Conservation (phyloP, 2,329 filamentous ascomycete genomes). For the Penicillium sp. region DNA sequence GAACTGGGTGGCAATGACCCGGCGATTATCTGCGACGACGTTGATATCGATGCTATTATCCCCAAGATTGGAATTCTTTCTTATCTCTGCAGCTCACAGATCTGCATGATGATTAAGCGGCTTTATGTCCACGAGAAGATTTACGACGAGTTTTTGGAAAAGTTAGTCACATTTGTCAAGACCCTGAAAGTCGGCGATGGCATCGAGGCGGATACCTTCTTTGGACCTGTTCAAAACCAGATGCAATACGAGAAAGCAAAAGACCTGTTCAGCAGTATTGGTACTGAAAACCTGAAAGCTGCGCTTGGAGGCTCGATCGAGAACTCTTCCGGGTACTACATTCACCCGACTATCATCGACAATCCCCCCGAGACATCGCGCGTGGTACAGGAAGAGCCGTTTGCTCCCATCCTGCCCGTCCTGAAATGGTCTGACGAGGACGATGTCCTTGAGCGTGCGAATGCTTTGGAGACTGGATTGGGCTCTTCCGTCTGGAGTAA, state of each 20-base stretch:
- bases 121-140: conserved; percentile 62
- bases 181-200: conserved; percentile 40
- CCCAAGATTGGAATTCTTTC: conserved; percentile 48
- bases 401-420: conserved; percentile 64
- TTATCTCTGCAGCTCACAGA: conserved; percentile 56
- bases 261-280: conserved; percentile 56
- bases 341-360: conserved; percentile 59
- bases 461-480: conserved; percentile 54
- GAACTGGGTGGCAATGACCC: conserved; percentile 59
- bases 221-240: conserved; percentile 64
- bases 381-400: conserved; percentile 61
- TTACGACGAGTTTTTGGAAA: conserved; percentile 56
- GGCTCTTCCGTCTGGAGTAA: conserved; percentile 60
- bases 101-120: conserved; percentile 59
- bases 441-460: conserved; percentile 59
- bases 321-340: conserved; percentile 55
- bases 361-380: conserved; percentile 57
- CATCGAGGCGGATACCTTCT: conserved; percentile 47
- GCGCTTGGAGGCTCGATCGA: conserved; percentile 51
- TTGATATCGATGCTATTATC: conserved; percentile 50
- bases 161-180: conserved; percentile 49
- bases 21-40: conserved; percentile 54
- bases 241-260: conserved; percentile 65
- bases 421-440: conserved; percentile 62
- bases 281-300: conserved; percentile 54